phyloP scores from a whole-genome alignment of 495 filamentous ascomycete genomes.

The Lophiotrema nucula region DNA sequence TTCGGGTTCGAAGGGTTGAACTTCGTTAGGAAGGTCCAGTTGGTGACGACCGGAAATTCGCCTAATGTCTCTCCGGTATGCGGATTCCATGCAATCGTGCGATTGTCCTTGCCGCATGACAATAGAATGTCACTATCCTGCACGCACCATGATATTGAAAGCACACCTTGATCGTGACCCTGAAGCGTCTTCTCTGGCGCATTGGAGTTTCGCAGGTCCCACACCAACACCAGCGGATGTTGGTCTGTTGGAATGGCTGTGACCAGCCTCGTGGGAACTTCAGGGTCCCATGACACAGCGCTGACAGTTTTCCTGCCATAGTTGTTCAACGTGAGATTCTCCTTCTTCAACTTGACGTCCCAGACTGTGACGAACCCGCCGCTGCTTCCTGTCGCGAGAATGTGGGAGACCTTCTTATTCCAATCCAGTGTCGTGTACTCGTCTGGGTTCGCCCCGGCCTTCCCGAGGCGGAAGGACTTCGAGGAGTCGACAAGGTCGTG shows the following conservation, averaged over 20 bases:
- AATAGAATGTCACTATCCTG: constrained; percentile 89
- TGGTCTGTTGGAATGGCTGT: constrained; percentile 92
- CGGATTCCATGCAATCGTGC: constrained; percentile 94
- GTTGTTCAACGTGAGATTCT: constrained; percentile 93
- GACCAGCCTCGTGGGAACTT: constrained; percentile 85
- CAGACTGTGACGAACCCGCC: constrained; percentile 97
- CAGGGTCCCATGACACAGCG: constrained; percentile 94
- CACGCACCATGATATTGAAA: constrained; percentile 93
- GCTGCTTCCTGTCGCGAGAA: constrained; percentile 88
- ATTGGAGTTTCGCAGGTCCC: constrained; percentile 95
- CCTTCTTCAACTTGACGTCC: constrained; percentile 97
- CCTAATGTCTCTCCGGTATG: constrained; percentile 82
- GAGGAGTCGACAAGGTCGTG: constrained; percentile 80
- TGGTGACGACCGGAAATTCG: constrained; percentile 94
- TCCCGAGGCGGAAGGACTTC: constrained; percentile 87
- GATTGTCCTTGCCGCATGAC: constrained; percentile 95
- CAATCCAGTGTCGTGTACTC: constrained; percentile 95
- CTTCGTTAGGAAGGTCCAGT: constrained; percentile 95
- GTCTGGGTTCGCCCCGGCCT: constrained; percentile 80
- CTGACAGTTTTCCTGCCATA: constrained; percentile 88
- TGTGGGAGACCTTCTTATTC: constrained; percentile 98
- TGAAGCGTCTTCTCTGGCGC: constrained; percentile 85
- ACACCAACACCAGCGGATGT: constrained; percentile 82
- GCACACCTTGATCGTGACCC: constrained; percentile 87
- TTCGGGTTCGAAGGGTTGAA: constrained; percentile 93